Conservation (phyloP, 805 yeast genomes). For the Saccharomyces paradoxus region DNA sequence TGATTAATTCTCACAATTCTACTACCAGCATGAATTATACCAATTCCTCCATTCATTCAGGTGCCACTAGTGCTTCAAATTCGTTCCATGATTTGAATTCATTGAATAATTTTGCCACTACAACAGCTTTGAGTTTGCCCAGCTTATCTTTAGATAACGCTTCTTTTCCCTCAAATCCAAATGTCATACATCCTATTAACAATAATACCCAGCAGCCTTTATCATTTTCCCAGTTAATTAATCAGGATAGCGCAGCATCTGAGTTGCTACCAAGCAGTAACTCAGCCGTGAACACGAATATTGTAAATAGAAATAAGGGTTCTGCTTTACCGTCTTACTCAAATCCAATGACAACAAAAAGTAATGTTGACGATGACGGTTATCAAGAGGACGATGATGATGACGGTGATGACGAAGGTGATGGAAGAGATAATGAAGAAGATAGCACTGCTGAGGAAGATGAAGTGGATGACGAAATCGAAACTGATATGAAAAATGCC, state of each 20-base stretch:
- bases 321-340: background rate
- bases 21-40: background rate
- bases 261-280: background rate
- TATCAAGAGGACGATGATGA: slow-evolving; percentile 15
- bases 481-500: slow-evolving; percentile 3
- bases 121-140: background rate
- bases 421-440: background rate
- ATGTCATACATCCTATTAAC: background rate
- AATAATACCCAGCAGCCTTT: background rate
- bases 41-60: slow-evolving; percentile 4
- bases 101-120: slow-evolving; percentile 10
- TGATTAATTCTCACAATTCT: background rate
- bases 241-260: background rate
- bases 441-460: background rate
- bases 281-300: background rate
- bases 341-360: background rate
- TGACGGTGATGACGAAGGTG: slow-evolving; percentile 7
- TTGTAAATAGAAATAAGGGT: background rate
- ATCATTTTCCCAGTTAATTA: background rate
- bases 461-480: slow-evolving; percentile 1
- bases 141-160: background rate
- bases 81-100: slow-evolving; percentile 11
- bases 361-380: slow-evolving; percentile 11
- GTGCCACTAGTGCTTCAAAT: slow-evolving; percentile 8
- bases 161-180: background rate